Evolutionary conservation across 2,329 filamentous ascomycete species (phyloP).

Genomic region (Aureobasidium namibiae): DNA sequence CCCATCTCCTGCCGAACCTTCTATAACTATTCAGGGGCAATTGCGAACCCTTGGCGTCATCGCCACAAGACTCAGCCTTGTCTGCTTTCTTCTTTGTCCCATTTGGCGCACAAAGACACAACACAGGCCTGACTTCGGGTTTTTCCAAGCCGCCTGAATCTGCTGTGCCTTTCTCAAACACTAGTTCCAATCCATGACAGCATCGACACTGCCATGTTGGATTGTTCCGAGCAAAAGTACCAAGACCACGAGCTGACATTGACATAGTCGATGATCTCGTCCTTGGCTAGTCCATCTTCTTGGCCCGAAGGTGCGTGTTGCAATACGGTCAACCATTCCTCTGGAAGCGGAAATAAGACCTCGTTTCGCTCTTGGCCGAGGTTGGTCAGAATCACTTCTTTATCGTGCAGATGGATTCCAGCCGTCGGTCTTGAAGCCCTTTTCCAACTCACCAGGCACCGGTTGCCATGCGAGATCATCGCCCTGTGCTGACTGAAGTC

Average conservation of each 20-base stretch:
- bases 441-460: no score
- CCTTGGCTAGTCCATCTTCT: background rate
- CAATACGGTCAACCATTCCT: background rate
- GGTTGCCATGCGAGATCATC: no score
- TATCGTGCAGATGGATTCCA: no score
- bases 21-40: background rate
- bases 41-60: background rate
- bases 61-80: constrained; percentile 7
- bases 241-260: background rate
- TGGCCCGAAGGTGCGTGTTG: background rate
- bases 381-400: background rate
- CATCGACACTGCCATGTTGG: background rate
- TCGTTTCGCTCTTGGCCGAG: background rate
- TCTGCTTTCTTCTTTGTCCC: background rate
- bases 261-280: background rate
- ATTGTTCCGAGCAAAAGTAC: background rate
- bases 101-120: background rate
- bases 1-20: background rate
- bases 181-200: background rate
- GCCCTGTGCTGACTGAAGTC: no score
- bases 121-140: background rate
- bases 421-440: no score
- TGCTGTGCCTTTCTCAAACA: constrained; percentile 4
- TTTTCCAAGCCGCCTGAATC: background rate
- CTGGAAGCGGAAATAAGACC: background rate